Conservation (phyloP, 2,329 filamentous ascomycete species). For the Anthostomella pinea region DNA sequence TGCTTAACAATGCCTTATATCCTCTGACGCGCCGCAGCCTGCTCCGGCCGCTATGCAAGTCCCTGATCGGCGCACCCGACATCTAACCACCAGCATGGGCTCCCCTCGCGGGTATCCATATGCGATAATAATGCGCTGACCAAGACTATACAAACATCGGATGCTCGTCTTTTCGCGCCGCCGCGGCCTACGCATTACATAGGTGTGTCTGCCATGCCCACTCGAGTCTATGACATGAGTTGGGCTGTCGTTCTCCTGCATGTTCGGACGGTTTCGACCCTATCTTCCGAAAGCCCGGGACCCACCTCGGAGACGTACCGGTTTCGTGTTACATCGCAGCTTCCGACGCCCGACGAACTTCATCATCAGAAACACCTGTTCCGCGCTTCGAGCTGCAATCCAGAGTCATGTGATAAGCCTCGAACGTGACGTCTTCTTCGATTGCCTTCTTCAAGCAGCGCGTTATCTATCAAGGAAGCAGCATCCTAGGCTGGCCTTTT, state of each 20-base stretch:
- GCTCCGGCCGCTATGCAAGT: conserved; percentile 25
- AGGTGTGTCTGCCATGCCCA: too few species aligned
- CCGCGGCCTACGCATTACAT: too few species aligned
- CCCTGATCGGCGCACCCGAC: conserved; percentile 29
- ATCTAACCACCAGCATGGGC: conserved; percentile 3
- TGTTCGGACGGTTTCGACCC: conserved; percentile 24
- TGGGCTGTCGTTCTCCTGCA: conserved; percentile 16
- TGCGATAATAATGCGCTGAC: conserved; percentile 2
- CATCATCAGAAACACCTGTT: neutral
- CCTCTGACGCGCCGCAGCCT: conserved; percentile 19
- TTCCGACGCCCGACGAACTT: neutral
- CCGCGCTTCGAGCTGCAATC: neutral
- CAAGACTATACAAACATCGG: conserved; percentile 11
- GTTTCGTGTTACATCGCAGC: conserved; percentile 5
- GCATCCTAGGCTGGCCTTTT: too few species aligned
- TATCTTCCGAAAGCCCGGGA: conserved; percentile 9
- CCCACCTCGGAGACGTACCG: conserved; percentile 14
- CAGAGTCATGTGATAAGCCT: neutral
- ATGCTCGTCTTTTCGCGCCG: conserved; percentile 9
- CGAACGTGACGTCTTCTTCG: too few species aligned
- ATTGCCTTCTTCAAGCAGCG: too few species aligned
- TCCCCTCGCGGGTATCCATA: neutral
- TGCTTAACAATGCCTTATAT: conserved; percentile 16
- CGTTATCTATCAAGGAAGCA: too few species aligned
- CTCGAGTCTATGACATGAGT: conserved; percentile 18